Conservation (phyloP, 192 early-diverging fungal genomes). For the Backusella macrospora region DNA sequence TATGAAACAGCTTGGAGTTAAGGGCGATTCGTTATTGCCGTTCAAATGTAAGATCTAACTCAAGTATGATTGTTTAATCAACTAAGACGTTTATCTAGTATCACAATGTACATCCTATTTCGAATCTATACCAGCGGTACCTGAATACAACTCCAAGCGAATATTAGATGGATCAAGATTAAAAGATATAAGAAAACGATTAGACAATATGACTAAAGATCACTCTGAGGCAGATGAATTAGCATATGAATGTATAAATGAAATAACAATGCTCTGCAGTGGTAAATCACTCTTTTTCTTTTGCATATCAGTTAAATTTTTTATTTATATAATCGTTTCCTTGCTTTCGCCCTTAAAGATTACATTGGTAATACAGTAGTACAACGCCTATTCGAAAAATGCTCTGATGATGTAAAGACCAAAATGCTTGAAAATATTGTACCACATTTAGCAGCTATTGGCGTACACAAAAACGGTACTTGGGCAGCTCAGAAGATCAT, state of each 20-base stretch:
- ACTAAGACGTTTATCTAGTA: neutral
- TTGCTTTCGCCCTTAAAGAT: constrained; percentile 36
- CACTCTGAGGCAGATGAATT: constrained; percentile 72
- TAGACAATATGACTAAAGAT: constrained; percentile 61
- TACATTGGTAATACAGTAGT: constrained; percentile 96
- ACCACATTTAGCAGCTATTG: constrained; percentile 84
- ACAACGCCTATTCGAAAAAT: constrained; percentile 86
- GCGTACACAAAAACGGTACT: constrained; percentile 97
- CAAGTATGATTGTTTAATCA: neutral
- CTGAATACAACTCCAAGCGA: constrained; percentile 27
- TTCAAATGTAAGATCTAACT: neutral
- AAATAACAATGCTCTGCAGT: constrained; percentile 86
- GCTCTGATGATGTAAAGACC: constrained; percentile 64
- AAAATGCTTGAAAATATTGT: constrained; percentile 76
- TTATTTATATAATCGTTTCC: neutral
- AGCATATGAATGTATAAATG: constrained; percentile 80
- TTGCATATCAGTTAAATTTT: neutral
- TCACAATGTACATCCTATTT: neutral
- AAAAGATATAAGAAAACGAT: constrained; percentile 80
- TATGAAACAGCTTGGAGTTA: neutral
- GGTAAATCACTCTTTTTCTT: constrained; percentile 50
- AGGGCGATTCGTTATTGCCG: too few species aligned
- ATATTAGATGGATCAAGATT: constrained; percentile 75
- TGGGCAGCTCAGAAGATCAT: constrained; percentile 98
- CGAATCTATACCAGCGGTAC: constrained; percentile 42